Base-by-base conservation (phyloP, 2,329 filamentous ascomycete species). In the Penicillium janthinellum region DNA sequence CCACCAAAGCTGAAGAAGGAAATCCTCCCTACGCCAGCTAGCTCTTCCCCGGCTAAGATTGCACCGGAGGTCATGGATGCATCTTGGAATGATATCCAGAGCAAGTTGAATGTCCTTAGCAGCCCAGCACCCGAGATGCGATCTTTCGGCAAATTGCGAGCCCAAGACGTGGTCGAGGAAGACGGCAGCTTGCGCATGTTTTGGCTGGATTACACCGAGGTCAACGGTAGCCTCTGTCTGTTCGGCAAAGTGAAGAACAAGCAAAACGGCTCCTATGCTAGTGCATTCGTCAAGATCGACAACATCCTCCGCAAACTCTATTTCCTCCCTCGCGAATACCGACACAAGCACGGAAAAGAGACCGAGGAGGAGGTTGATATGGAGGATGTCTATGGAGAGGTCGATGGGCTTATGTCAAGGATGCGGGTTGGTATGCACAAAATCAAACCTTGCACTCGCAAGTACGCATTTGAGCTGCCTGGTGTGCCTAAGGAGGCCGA, bases 241-340 rank as follows among this genome's bases (percentile, higher is more conserved):
- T 98, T 99, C 72, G 95, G 95, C 64, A 99, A 99, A 73, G 94
- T 97, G 25, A 87, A 92, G 69, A 92, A 97, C 79, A 96, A 93
- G 76, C 90, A 88, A 69, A 91, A 86, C 1, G 88, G 86, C 54
- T 82, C 82, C 45, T 93, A 91, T 72, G 89, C 92, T 60, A 99
- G 95, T 77, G 96, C 92, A 70, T 98, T 99, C 70, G 86, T 97
- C 75, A 98, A 98, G 76, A 82, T 99, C 20, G 93, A 99, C 81
- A 97, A 97, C 67, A 90, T 99, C 60, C 77, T 96, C 56, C 87
- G 95, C 60, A 98, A 96, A 72, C 83, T 99, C 0, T 99, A 89
- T 77, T 99, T 99, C 73, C 81, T 99, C 41, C 95, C 95, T 5
- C 89, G 95, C 45, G 83, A 92, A 64, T 71, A 83, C 63, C 83